Base-by-base conservation (phyloP, 345 rosid species). In the Gossypium thurberi region DNA sequence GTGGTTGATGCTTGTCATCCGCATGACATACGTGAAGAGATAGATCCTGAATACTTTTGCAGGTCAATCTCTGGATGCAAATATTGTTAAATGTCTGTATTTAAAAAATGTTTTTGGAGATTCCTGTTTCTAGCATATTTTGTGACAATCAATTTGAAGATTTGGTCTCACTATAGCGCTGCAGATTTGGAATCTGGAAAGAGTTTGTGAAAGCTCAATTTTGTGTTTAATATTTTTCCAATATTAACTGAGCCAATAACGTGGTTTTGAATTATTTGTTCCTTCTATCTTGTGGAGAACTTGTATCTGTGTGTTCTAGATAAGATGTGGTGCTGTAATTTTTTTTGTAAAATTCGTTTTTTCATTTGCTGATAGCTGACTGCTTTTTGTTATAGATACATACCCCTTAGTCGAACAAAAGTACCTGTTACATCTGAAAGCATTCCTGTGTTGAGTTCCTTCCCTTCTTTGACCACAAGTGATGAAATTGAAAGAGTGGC, bases 1-100 rank as follows among this genome's bases (percentile, higher is more conserved):
- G 82, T 95, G 69, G 97, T 92, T 64, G 99, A 95, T 81, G 93
- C 99, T 26, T 95, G 99, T 61, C 89, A 74, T 71, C 98, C 99
- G 37, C 87, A 80, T 75, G 99, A 95, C 77, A 91, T 93, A 69
- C 88, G 98, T 67, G 96, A 92, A 81, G 94, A 89, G 78, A 82
- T 88, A 50, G 98, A 92, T 83, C 84, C 86, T 40, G 98, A 95
- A 78, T 91, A 81, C 78, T 79, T 83, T 78, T 87, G 89, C 89
- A 84, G 98, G 99, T 92, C 8, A 74, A 80, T 79, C 48, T 59
- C 59, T 50, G 55, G 37, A 71, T 11, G 37, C 37, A 28, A 52
- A 21, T 69, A 48, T 25, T 76, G 50, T 67, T 73, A 62, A 40
- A 46, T 73, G 20, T 10, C 51, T 71, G 44, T 40, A 26, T 56